These are phyloP conservation scores for Coemansia sp. DNA, from an alignment of 371 early-diverging fungal genomes.

Conservation along the genomic window DNA sequence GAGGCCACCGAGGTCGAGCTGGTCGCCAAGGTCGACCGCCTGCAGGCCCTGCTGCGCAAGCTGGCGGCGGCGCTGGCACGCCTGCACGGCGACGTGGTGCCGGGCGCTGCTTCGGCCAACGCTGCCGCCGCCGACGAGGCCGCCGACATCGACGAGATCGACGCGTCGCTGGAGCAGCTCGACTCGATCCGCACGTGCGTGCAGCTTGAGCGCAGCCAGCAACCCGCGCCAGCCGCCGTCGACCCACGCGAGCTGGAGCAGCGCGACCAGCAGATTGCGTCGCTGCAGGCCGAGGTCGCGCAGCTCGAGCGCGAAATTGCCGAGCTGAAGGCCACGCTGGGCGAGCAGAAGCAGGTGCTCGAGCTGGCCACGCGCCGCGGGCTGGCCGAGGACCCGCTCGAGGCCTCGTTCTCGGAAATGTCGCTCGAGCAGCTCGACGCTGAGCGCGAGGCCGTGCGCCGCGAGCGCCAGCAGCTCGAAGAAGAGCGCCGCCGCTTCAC, in stretches of 20 bases:
- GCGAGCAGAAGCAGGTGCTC: conserved; percentile 41
- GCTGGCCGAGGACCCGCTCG: conserved; percentile 22
- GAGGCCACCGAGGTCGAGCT: conserved; percentile 54
- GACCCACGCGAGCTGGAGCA: conserved; percentile 19
- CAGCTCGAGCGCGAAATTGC: conserved; percentile 38
- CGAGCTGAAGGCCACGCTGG: conserved; percentile 30
- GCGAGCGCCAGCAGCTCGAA: conserved; percentile 52
- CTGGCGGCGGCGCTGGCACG: conserved; percentile 13
- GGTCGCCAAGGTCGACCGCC: conserved; percentile 16
- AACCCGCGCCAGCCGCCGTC: background rate
- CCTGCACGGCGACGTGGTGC: conserved; percentile 11
- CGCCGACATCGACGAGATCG: background rate
- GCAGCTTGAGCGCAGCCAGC: conserved; percentile 7
- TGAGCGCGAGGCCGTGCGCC: conserved; percentile 43
- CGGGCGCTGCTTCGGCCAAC: background rate
- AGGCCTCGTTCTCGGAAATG: conserved; percentile 41
- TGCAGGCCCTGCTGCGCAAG: conserved; percentile 20
- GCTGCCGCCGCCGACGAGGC: conserved; percentile 1
- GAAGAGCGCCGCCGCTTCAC: conserved; percentile 59
- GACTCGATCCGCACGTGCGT: conserved; percentile 17
- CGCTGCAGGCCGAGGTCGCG: conserved; percentile 12
- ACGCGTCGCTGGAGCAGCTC: conserved; percentile 16
- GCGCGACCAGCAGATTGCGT: conserved; percentile 24
- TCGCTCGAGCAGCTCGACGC: conserved; percentile 43
- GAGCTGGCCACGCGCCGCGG: no score